A percentile compares a stretch with the other conserved stretches of the same genome.
phyloP scores from a whole-genome alignment of 768 basidiomycete genomes.

The Naganishia onofrii region DNA sequence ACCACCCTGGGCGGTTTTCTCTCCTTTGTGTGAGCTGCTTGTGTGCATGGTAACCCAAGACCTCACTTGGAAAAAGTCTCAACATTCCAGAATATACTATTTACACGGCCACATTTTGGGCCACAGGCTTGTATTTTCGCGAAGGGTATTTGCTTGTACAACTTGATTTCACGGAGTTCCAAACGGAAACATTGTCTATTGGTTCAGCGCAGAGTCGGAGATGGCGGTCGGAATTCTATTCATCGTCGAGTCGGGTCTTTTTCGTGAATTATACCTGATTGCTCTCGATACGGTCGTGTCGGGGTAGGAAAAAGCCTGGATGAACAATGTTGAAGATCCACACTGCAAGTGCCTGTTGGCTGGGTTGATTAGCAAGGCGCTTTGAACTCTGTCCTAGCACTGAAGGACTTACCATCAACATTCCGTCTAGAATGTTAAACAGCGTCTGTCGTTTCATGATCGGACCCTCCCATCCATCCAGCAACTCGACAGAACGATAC shows the following conservation, averaged over 20 bases:
- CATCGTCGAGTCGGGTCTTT: neutral
- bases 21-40: too few species aligned
- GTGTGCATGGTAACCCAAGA: too few species aligned
- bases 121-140: too few species aligned
- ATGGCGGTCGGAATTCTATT: neutral
- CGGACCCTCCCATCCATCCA: conserved; percentile 58
- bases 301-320: conserved; percentile 10
- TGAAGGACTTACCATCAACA: conserved; percentile 43
- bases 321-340: conserved; percentile 23
- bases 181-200: neutral
- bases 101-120: too few species aligned
- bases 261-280: neutral
- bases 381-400: too few species aligned
- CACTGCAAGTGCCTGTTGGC: neutral
- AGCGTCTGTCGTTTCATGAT: conserved; percentile 57
- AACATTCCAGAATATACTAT: too few species aligned
- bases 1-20: too few species aligned
- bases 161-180: neutral
- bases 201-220: neutral
- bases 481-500: conserved; percentile 58
- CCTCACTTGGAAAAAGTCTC: too few species aligned
- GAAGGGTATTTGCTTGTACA: too few species aligned
- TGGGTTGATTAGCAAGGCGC: neutral
- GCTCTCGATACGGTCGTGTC: neutral
- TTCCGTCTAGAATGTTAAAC: conserved; percentile 43